A percentile compares a stretch with the other conserved stretches of the same genome.
Conservation (phyloP, 495 filamentous ascomycete species). For the Beverwykella pulmonaria region DNA sequence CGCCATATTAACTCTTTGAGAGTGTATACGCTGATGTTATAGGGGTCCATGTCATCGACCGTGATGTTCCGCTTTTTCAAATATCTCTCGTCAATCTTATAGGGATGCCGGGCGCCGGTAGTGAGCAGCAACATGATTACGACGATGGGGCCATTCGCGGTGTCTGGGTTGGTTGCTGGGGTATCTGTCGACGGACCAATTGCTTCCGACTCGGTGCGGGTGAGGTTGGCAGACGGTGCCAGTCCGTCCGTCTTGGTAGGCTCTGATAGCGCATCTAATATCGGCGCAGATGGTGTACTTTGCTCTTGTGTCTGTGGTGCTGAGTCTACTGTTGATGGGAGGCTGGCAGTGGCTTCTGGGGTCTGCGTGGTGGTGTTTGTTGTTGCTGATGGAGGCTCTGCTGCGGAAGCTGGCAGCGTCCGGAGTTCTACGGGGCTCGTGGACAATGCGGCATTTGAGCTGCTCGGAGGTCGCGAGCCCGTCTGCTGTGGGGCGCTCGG, state of each 20-base stretch:
- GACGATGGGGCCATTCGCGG: constrained; percentile 41
- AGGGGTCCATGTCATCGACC: constrained; percentile 77
- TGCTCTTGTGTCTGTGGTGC: not conserved
- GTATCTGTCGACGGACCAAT: constrained; percentile 47
- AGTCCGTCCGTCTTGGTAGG: constrained; percentile 1
- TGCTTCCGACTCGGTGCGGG: constrained; percentile 42
- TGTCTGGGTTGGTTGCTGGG: constrained; percentile 32
- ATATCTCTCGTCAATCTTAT: constrained; percentile 84
- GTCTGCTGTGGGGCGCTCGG: constrained; percentile 3
- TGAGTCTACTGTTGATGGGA: not conserved
- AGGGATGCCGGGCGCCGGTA: constrained; percentile 80
- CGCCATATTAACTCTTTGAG: constrained; percentile 88
- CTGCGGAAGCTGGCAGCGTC: constrained; percentile 25
- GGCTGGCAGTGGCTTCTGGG: constrained; percentile 4
- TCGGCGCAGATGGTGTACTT: constrained; percentile 3
- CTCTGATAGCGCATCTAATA: not conserved
- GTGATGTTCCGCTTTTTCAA: constrained; percentile 74
- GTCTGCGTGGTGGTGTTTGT: constrained; percentile 1
- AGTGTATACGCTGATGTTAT: constrained; percentile 85
- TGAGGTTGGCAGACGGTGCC: constrained; percentile 26
- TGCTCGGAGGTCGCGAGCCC: constrained; percentile 5
- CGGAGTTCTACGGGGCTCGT: constrained; percentile 37
- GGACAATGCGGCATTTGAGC: constrained; percentile 11
- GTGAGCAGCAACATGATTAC: constrained; percentile 76
- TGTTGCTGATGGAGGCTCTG: not conserved